phyloP scores from a whole-genome alignment of 78 protist species.

The Creolimax fragrantissima region DNA sequence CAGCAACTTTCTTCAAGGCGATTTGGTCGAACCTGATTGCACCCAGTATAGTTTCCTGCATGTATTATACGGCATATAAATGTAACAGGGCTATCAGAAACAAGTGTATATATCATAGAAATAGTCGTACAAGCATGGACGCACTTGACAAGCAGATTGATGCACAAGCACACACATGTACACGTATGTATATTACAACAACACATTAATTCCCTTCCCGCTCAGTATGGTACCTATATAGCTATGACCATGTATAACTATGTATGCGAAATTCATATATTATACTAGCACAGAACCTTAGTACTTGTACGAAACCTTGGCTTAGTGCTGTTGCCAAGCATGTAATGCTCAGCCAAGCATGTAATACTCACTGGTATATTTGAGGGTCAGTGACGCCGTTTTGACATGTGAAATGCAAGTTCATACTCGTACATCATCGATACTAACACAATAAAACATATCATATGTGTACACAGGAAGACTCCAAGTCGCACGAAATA shows the following conservation, averaged over 20 bases:
- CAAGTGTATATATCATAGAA: neutral
- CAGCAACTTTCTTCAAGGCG: neutral
- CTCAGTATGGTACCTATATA: neutral
- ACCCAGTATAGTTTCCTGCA: neutral
- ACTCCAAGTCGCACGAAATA: neutral
- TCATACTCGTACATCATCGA: neutral
- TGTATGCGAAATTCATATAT: too few relatives aligned
- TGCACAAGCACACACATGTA: neutral
- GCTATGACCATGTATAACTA: neutral
- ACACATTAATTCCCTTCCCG: too few relatives aligned
- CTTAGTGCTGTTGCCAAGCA: neutral
- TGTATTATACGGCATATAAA: neutral
- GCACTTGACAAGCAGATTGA: neutral
- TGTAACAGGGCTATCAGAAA: neutral
- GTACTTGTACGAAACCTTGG: neutral
- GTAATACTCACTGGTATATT: neutral
- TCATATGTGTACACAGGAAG: neutral
- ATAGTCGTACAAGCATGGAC: neutral
- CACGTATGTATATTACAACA: neutral
- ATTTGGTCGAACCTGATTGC: neutral
- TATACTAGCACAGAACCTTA: too few relatives aligned
- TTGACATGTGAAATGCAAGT: neutral
- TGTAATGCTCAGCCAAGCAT: neutral
- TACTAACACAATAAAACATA: neutral
- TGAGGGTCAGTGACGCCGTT: neutral